phyloP scores from a whole-genome alignment of 108 stramenopile species.

The Nitzschia sp. region DNA sequence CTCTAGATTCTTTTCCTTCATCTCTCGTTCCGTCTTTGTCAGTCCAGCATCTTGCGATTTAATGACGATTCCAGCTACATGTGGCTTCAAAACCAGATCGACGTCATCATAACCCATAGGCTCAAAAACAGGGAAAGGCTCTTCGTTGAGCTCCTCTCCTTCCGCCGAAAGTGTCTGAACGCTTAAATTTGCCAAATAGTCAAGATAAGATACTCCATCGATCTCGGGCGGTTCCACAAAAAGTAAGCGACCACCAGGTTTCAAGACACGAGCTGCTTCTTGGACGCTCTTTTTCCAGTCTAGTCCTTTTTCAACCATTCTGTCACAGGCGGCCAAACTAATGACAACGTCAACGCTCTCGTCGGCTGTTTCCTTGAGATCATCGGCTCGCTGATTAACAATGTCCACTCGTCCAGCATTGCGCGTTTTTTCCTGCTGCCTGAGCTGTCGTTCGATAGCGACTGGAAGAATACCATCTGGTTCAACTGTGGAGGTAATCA shows the following conservation, averaged over 20 bases:
- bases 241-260: slow-evolving; percentile 83
- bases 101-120: slow-evolving; percentile 80
- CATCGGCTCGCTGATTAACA: slow-evolving; percentile 69
- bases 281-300: slow-evolving; percentile 77
- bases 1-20: slow-evolving; percentile 49
- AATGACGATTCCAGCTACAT: slow-evolving; percentile 82
- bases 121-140: slow-evolving; percentile 57
- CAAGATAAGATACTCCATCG: slow-evolving; percentile 68
- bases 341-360: slow-evolving; percentile 81
- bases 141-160: slow-evolving; percentile 29
- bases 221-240: slow-evolving; percentile 76
- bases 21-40: slow-evolving; percentile 45
- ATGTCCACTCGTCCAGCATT: slow-evolving; percentile 32
- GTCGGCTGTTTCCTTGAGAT: slow-evolving; percentile 59
- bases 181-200: slow-evolving; percentile 54
- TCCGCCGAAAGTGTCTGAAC: slow-evolving; percentile 13
- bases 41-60: slow-evolving; percentile 75
- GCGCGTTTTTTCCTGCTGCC: slow-evolving; percentile 69
- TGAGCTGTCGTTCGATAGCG: slow-evolving; percentile 54
- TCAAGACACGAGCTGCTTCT: slow-evolving; percentile 82
- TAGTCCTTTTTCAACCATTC: slow-evolving; percentile 75
- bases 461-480: slow-evolving; percentile 59
- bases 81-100: slow-evolving; percentile 75
- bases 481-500: slow-evolving; percentile 73
- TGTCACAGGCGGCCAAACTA: slow-evolving; percentile 58